A percentile compares a stretch with the other conserved stretches of the same genome.
Conservation (phyloP, 2,329 filamentous ascomycete species). For the Leptographium wingfieldii region DNA sequence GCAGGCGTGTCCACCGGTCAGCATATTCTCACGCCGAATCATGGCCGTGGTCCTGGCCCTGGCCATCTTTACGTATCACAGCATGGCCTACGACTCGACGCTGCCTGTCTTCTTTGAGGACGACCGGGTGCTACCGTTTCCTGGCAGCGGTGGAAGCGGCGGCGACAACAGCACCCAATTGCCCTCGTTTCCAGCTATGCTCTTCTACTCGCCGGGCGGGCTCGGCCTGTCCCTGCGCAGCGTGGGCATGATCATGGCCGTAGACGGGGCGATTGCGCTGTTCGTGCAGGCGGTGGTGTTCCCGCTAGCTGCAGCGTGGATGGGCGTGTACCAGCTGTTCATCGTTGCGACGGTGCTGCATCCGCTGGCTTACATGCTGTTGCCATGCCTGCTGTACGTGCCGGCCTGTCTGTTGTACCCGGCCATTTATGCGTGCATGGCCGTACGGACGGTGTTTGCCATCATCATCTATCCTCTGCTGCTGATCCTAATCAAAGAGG, state of each 20-base stretch:
- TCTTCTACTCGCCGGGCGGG: constrained; percentile 47
- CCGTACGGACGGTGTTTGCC: constrained; percentile 46
- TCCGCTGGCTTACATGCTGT: constrained; percentile 46
- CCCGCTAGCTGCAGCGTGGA: constrained; percentile 41
- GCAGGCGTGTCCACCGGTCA: constrained; percentile 13
- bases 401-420: constrained; percentile 35
- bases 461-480: constrained; percentile 55
- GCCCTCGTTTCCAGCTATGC: constrained; percentile 13
- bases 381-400: constrained; percentile 45
- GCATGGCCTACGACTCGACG: constrained; percentile 88
- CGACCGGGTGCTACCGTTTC: constrained; percentile 31
- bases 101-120: constrained; percentile 91
- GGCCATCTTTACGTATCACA: constrained; percentile 86
- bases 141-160: constrained; percentile 10
- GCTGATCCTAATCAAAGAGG: constrained; percentile 56
- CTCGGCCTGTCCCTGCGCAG: constrained; percentile 49
- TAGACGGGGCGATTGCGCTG: constrained; percentile 54
- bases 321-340: constrained; percentile 50
- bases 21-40: constrained; percentile 47
- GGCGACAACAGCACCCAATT: constrained; percentile 14
- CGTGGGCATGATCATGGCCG: constrained; percentile 42
- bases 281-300: constrained; percentile 61
- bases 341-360: constrained; percentile 46
- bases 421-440: constrained; percentile 45
- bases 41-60: constrained; percentile 68